Percentiles rank a stretch among this genome's conserved stretches.
Evolutionary conservation across 768 basidiomycete species (phyloP).

Genomic region (Cystofilobasidium macerans): DNA sequence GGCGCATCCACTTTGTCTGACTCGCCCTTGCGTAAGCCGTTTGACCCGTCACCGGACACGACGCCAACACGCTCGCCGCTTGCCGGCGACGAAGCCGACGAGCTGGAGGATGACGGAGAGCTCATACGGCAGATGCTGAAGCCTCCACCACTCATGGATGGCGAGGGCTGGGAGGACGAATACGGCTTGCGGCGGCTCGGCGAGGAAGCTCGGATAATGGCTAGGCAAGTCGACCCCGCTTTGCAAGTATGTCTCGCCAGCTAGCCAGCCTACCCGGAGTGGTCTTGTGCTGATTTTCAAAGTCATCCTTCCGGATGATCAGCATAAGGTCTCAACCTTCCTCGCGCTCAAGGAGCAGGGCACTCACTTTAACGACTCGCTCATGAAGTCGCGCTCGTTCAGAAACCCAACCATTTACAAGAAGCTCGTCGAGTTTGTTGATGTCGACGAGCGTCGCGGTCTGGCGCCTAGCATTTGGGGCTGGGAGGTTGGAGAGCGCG

Average conservation of each 20-base stretch:
- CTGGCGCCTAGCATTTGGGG: conserved; percentile 68
- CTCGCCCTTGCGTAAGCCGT: not conserved
- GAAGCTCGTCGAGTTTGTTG: conserved; percentile 87
- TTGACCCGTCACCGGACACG: not conserved
- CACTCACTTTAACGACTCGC: conserved; percentile 81
- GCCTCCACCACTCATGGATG: conserved; percentile 10
- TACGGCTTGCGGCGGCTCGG: conserved; percentile 17
- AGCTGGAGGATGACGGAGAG: conserved; percentile 2
- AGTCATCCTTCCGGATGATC: not conserved
- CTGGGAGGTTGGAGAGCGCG: conserved; percentile 50
- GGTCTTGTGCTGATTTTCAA: not conserved
- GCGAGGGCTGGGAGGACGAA: conserved; percentile 23
- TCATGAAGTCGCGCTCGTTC: conserved; percentile 85
- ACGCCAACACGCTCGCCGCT: conserved; percentile 2
- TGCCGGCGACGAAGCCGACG: not conserved
- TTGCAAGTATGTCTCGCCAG: not conserved
- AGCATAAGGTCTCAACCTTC: conserved; percentile 19
- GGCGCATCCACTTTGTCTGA: not conserved
- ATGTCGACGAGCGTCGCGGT: conserved; percentile 71
- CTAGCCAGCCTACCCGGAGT: not conserved
- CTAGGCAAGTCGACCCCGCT: conserved; percentile 3
- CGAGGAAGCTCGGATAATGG: not conserved
- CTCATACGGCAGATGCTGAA: not conserved
- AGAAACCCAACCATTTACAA: conserved; percentile 93
- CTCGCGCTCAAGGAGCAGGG: conserved; percentile 18